These are phyloP conservation scores for Fusarium pseudonygamai DNA, from an alignment of 2,329 filamentous ascomycete genomes.

Conservation along the genomic window DNA sequence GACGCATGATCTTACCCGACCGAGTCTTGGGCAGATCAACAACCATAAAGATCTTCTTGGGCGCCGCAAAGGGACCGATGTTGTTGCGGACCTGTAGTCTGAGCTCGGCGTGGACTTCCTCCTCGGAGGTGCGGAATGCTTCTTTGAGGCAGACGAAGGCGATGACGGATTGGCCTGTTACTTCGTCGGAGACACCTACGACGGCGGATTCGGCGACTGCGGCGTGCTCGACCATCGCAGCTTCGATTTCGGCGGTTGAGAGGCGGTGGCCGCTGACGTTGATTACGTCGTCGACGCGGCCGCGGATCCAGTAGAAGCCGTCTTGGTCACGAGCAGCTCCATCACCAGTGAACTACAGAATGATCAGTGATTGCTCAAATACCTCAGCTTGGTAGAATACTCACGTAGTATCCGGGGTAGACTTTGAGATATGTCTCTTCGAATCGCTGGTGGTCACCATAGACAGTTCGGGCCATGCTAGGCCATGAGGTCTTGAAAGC, in stretches of 20 bases:
- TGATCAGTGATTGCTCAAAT: fast-evolving
- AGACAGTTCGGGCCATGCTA: constrained; percentile 96
- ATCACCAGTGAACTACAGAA: constrained; percentile 78
- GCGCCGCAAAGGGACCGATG: constrained; percentile 92
- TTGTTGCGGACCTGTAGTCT: constrained; percentile 90
- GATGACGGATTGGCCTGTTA: constrained; percentile 93
- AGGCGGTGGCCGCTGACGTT: constrained; percentile 94
- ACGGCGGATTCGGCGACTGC: constrained; percentile 90
- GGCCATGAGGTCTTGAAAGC: constrained; percentile 96
- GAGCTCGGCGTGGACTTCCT: constrained; percentile 80
- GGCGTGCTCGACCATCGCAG: constrained; percentile 87
- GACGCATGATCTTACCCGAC: constrained; percentile 96
- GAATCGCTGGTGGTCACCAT: constrained; percentile 92
- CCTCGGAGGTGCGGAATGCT: constrained; percentile 61
- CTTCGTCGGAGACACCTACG: constrained; percentile 86
- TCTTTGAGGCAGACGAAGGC: constrained; percentile 87
- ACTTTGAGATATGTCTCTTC: constrained; percentile 97
- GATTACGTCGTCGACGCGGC: constrained; percentile 94
- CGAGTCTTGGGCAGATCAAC: constrained; percentile 93
- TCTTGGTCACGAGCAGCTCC: constrained; percentile 92
- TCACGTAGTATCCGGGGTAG: constrained; percentile 93
- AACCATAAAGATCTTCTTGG: constrained; percentile 87
- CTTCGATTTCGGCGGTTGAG: constrained; percentile 96
- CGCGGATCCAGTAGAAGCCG: constrained; percentile 98
- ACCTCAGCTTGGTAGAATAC: constrained; percentile 37